Percentiles rank a stretch among this genome's conserved stretches.
phyloP scores from a whole-genome alignment of 2,329 filamentous ascomycete genomes.

The Penicillium griseofulvum region DNA sequence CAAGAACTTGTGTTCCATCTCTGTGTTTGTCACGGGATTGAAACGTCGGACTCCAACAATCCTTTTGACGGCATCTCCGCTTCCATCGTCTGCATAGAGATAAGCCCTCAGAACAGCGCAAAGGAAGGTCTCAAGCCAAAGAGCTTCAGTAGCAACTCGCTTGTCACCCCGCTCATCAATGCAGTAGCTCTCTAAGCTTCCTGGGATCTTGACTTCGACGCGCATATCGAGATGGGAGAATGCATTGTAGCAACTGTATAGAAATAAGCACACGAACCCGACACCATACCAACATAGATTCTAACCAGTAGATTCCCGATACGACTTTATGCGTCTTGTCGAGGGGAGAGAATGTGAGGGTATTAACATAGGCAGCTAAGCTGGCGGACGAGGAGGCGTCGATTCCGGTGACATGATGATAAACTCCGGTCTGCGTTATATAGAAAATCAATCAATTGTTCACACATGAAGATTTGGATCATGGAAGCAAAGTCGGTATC shows the following conservation, averaged over 20 bases:
- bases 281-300: not conserved
- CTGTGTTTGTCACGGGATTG: constrained; percentile 97
- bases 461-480: not conserved
- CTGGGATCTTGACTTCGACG: constrained; percentile 94
- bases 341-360: constrained; percentile 83
- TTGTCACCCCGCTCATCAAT: constrained; percentile 96
- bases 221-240: constrained; percentile 98
- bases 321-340: constrained; percentile 86
- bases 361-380: constrained; percentile 97
- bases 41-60: constrained; percentile 96
- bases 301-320: constrained; percentile 89
- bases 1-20: constrained; percentile 93
- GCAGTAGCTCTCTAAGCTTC: constrained; percentile 94
- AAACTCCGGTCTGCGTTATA: constrained; percentile 71
- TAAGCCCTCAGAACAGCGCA: constrained; percentile 93
- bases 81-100: constrained; percentile 93
- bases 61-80: constrained; percentile 89
- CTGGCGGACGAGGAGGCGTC: constrained; percentile 97
- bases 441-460: constrained; percentile 6
- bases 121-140: constrained; percentile 97
- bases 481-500: not conserved
- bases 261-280: constrained; percentile 13
- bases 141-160: constrained; percentile 83
- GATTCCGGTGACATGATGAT: constrained; percentile 96
- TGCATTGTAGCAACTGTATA: constrained; percentile 88